Conservation (phyloP, 2,329 filamentous ascomycete species). For the Fusarium mundagurra region DNA sequence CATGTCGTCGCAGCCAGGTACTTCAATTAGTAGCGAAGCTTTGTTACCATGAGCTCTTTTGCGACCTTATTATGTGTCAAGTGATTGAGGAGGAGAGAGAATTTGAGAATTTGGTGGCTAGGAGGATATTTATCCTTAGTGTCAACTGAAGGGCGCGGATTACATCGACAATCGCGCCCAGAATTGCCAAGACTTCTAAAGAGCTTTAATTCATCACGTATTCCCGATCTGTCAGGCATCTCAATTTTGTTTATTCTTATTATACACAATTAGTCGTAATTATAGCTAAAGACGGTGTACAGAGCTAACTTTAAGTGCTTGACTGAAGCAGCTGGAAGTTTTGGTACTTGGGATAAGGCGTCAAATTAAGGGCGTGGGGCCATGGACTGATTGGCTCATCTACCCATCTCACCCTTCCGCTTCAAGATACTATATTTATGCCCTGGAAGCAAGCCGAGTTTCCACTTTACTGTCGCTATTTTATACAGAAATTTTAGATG, state of each 20-base stretch:
- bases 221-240: background rate
- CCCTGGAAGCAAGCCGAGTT: background rate
- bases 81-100: too few species aligned
- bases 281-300: fast-evolving
- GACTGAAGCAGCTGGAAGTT: background rate
- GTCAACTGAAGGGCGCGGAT: slow-evolving; percentile 24
- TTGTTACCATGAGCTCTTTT: too few species aligned
- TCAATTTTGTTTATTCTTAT: fast-evolving
- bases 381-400: background rate
- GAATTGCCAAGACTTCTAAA: background rate
- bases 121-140: background rate
- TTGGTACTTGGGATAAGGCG: background rate
- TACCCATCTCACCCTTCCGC: fast-evolving
- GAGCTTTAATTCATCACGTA: fast-evolving
- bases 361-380: slow-evolving; percentile 8
- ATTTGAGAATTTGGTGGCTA: background rate
- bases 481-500: background rate
- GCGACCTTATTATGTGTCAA: too few species aligned
- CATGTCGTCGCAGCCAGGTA: background rate
- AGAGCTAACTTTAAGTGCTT: too few species aligned
- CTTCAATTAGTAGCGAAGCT: too few species aligned
- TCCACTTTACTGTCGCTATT: background rate
- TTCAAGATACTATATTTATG: background rate
- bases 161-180: slow-evolving; percentile 7
- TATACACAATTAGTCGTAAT: fast-evolving